Conservation (phyloP, 2,329 filamentous ascomycete species). For the Cladosporium austrohemisphaericum region DNA sequence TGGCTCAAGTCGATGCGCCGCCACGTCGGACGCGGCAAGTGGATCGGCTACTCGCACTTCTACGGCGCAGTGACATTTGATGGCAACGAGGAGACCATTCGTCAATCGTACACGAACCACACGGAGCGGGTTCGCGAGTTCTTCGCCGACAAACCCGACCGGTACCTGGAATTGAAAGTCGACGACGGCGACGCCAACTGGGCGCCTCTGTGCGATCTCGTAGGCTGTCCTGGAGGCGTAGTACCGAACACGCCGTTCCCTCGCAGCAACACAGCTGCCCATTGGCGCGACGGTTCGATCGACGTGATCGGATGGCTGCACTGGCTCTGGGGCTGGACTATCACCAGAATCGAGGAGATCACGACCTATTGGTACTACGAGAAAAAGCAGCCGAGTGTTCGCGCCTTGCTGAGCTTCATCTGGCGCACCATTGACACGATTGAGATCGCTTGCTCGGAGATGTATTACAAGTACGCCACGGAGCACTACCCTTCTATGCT, state of each 20-base stretch:
- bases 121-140: constrained; percentile 22
- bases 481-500: not conserved
- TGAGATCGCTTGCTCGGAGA: constrained; percentile 27
- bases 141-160: constrained; percentile 22
- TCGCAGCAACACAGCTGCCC: constrained; percentile 26
- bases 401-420: constrained; percentile 18
- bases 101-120: constrained; percentile 25
- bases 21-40: constrained; percentile 27
- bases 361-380: constrained; percentile 24
- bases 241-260: constrained; percentile 21
- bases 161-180: constrained; percentile 23
- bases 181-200: constrained; percentile 25
- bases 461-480: constrained; percentile 20
- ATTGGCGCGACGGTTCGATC: constrained; percentile 25
- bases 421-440: constrained; percentile 26
- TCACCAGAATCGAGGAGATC: constrained; percentile 28
- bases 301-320: constrained; percentile 22
- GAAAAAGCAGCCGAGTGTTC: constrained; percentile 19
- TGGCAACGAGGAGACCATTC: constrained; percentile 24
- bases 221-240: constrained; percentile 20
- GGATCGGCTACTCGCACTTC: constrained; percentile 25
- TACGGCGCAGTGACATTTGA: constrained; percentile 24
- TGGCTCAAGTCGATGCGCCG: constrained; percentile 29
- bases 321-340: constrained; percentile 26
- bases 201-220: constrained; percentile 22